Conservation (phyloP, 2,329 filamentous ascomycete species). For the Trichoderma sp. region DNA sequence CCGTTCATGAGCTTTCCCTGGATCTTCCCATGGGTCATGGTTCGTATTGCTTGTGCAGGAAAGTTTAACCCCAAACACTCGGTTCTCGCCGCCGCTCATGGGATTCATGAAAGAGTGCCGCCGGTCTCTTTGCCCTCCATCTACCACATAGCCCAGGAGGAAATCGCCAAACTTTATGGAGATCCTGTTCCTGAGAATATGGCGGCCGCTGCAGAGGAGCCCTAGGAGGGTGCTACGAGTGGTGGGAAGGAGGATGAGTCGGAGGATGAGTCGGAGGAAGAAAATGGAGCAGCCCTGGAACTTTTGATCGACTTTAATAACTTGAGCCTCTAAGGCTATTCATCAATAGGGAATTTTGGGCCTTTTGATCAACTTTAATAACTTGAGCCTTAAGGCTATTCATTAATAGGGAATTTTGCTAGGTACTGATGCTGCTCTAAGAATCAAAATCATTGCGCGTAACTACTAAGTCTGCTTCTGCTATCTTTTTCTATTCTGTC, state of each 20-base stretch:
- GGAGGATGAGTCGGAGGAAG: neutral
- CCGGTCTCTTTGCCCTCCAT: neutral
- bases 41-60: conserved; percentile 31
- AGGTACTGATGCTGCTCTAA: no score
- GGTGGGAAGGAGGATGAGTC: neutral
- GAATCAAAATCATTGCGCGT: no score
- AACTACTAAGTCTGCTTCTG: no score
- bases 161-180: no score
- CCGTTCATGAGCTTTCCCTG: conserved; percentile 93
- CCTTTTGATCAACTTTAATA: no score
- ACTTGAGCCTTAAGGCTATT: no score
- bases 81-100: conserved; percentile 20
- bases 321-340: neutral
- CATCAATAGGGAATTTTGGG: no score
- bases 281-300: neutral
- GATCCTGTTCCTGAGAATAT: no score
- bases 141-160: neutral
- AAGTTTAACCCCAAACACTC: conserved; percentile 26
- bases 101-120: conserved; percentile 11
- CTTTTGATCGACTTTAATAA: neutral
- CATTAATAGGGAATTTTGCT: no score
- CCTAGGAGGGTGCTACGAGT: neutral
- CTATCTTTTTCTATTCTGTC: neutral
- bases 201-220: neutral
- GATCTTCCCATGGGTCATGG: conserved; percentile 68